Evolutionary conservation across 2,329 filamentous ascomycete species (phyloP).

Genomic region (Epichloe scottii): DNA sequence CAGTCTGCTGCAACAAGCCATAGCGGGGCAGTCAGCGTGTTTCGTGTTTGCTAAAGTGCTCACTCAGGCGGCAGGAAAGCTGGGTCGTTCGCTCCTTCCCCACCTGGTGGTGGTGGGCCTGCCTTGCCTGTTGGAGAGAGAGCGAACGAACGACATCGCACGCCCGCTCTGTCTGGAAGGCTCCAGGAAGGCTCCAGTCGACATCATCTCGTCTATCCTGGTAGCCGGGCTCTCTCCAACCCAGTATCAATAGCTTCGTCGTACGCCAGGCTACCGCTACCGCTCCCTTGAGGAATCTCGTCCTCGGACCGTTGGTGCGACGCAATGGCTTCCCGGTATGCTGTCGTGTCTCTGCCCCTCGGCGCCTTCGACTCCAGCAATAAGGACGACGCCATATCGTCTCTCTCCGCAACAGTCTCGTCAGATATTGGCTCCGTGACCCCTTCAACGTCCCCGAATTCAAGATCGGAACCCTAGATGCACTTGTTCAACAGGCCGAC

Average conservation of each 20-base stretch:
- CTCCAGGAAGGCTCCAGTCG: background rate
- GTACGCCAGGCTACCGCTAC: background rate
- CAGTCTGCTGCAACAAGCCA: too few relatives aligned
- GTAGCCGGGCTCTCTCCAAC: background rate
- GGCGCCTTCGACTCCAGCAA: conserved; percentile 73
- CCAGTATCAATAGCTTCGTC: background rate
- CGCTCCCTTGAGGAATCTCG: background rate
- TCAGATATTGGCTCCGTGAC: conserved; percentile 61
- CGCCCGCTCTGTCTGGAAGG: background rate
- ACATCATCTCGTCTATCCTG: background rate
- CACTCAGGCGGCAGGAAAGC: too few relatives aligned
- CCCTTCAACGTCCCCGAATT: conserved; percentile 82
- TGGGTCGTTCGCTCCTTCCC: background rate
- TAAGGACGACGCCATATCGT: conserved; percentile 66
- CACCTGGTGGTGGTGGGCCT: background rate
- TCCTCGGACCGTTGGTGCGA: background rate
- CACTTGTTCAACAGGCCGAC: conserved; percentile 89
- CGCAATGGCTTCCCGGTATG: conserved; percentile 53
- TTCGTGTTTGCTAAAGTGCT: too few relatives aligned
- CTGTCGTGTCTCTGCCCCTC: conserved; percentile 80
- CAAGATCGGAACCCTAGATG: conserved; percentile 95
- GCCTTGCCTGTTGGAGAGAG: background rate
- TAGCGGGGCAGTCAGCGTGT: background rate
- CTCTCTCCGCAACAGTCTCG: conserved; percentile 59
- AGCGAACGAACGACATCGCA: conserved; percentile 1